Percentiles rank a stretch among this genome's conserved stretches.
phyloP scores from a whole-genome alignment of 768 basidiomycete genomes.

The Lentinula boryana region DNA sequence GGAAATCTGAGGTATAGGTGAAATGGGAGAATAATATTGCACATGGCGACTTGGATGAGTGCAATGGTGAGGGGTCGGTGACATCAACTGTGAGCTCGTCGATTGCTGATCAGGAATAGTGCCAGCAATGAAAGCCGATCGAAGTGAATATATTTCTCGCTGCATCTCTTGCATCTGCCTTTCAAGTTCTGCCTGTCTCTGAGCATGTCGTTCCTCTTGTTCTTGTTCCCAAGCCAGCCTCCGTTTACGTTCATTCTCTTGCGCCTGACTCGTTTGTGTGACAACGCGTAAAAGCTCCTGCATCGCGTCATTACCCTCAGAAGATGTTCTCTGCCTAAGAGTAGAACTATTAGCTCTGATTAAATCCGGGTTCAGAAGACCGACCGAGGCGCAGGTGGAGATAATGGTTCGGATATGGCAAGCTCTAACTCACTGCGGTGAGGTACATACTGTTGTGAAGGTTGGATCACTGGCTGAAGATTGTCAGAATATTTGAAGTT shows the following conservation, averaged over 20 bases:
- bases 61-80: background rate
- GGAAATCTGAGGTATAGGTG: conserved; percentile 28
- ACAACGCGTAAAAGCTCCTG: conserved; percentile 59
- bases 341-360: background rate
- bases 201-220: conserved; percentile 53
- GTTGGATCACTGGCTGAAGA: conserved; percentile 20
- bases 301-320: conserved; percentile 37
- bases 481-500: conserved; percentile 12
- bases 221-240: conserved; percentile 64
- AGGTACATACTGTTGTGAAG: conserved; percentile 36
- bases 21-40: conserved; percentile 23
- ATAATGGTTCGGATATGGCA: conserved; percentile 42
- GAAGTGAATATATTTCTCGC: conserved; percentile 43
- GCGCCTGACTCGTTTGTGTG: conserved; percentile 49
- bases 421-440: conserved; percentile 63
- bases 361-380: conserved; percentile 9
- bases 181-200: conserved; percentile 56
- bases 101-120: conserved; percentile 14
- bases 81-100: conserved; percentile 16
- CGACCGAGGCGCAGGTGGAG: conserved; percentile 33
- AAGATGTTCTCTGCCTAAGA: conserved; percentile 21
- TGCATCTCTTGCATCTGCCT: conserved; percentile 48
- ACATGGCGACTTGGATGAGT: background rate
- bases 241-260: conserved; percentile 54
- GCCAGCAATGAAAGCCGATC: conserved; percentile 25